Conservation (phyloP, 139 green algal species). For the Limnomonas spitsbergensis region DNA sequence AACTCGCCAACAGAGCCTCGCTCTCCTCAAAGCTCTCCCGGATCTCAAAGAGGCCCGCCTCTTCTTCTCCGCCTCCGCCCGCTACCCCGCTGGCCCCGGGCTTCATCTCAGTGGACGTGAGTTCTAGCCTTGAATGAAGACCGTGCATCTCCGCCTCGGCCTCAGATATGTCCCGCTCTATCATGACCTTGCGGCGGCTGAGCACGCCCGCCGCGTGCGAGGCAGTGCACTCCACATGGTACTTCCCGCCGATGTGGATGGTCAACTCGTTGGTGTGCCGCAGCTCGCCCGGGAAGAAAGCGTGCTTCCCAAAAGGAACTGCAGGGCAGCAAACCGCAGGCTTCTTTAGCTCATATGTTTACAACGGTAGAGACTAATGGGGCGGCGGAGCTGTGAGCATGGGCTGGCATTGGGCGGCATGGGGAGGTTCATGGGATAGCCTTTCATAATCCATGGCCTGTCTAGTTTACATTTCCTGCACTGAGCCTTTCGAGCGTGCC, state of each 20-base stretch:
- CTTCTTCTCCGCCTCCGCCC: conserved; percentile 4
- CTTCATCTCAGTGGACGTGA: conserved; percentile 12
- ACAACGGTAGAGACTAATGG: no score
- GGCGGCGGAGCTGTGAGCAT: background rate
- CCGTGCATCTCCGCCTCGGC: conserved; percentile 25
- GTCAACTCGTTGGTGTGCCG: conserved; percentile 51
- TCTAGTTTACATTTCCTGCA: no score
- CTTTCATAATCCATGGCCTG: no score
- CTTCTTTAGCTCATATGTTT: no score
- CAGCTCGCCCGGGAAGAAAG: conserved; percentile 48
- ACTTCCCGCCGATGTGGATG: conserved; percentile 34
- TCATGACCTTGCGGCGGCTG: conserved; percentile 10
- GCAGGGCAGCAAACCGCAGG: background rate
- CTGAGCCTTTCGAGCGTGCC: no score
- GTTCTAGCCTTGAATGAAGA: conserved; percentile 15
- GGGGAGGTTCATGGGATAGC: no score
- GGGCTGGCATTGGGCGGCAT: background rate
- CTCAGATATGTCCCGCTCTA: conserved; percentile 15
- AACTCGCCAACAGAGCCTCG: conserved; percentile 42
- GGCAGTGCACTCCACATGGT: conserved; percentile 34
- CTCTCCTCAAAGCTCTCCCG: conserved; percentile 38
- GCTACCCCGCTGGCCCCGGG: background rate
- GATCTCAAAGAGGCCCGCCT: conserved; percentile 37
- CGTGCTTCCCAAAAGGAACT: conserved; percentile 46
- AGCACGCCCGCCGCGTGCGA: conserved; percentile 30